A percentile compares a stretch with the other conserved stretches of the same genome.
These are phyloP conservation scores for Karstenula rhodostoma DNA, from an alignment of 2,329 filamentous ascomycete species.

Conservation along the genomic window DNA sequence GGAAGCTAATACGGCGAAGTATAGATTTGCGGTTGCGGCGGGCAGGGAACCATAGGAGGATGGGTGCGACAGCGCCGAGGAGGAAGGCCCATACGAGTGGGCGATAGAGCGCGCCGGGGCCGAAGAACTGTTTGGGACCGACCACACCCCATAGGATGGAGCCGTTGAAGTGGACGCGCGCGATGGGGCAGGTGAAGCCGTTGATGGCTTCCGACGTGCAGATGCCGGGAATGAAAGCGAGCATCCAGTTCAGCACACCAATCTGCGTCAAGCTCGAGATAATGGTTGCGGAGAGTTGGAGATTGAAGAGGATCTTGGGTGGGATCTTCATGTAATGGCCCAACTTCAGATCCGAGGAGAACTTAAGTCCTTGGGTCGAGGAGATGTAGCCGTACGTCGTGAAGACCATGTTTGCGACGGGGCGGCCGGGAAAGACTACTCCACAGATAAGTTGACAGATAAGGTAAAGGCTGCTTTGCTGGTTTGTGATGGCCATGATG, in stretches of 20 bases:
- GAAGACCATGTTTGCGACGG: constrained; percentile 93
- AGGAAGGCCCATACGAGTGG: constrained; percentile 83
- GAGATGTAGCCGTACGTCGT: constrained; percentile 91
- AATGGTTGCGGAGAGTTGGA: constrained; percentile 78
- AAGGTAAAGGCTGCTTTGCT: constrained; percentile 85
- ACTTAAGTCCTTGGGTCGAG: constrained; percentile 87
- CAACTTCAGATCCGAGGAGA: constrained; percentile 85
- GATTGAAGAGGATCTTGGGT: constrained; percentile 78
- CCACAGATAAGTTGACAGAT: constrained; percentile 88
- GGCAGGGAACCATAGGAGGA: constrained; percentile 76
- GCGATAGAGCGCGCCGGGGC: constrained; percentile 75
- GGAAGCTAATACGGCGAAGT: constrained; percentile 79
- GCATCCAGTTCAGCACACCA: constrained; percentile 89
- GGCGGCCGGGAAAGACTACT: constrained; percentile 80
- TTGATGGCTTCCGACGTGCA: constrained; percentile 84
- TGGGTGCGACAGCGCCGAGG: constrained; percentile 76
- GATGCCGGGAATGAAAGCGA: constrained; percentile 75
- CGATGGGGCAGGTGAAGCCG: constrained; percentile 87
- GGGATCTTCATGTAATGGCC: constrained; percentile 91
- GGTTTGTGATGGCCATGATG: constrained; percentile 92
- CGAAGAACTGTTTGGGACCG: constrained; percentile 83
- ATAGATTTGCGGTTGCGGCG: constrained; percentile 66
- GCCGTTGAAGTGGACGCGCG: constrained; percentile 88
- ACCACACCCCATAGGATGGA: constrained; percentile 91
- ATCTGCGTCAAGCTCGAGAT: constrained; percentile 84